Evolutionary conservation across 176 grass and related monocot species (phyloP), one percentile per base, ranked within the genome.

Genomic region (Typha latifolia): DNA sequence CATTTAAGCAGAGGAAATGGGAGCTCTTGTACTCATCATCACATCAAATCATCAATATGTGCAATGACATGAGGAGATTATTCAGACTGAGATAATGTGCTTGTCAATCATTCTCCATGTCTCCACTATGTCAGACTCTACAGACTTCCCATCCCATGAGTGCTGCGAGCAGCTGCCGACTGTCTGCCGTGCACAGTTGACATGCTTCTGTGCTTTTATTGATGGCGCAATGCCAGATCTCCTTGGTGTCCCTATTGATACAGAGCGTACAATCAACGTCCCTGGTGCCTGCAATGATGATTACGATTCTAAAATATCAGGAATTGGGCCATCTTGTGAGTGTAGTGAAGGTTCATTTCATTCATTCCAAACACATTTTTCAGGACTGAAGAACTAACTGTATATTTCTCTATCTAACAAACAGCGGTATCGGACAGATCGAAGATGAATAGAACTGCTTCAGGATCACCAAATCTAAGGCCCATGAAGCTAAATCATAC

Each of bases 121-220:
- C 49, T 77, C 24, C 61, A 82, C 62, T 82, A 79, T 15, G 49
- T 72, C 12, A 26, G 67, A 82, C 14, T 61, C 50, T 26, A 51
- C 50, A 0, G 67, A 67, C 47, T 62, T 70, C 37, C 80, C 67
- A 18, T 61, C 67, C 47, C 32, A 56, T 0, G 67, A 67, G 2
- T 71, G 73, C 15, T 62, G 68, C 37, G 69, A 79, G 32, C 73
- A 77, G 50, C 65, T 72, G 11, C 32, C n/a, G 5, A 9, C 29
- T 31, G 57, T 82, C 48, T 72, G 62, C 16, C 62, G 32, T 18
- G 51, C 51, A 12, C 47, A 72, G 52, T 47, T 51, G 49, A 34
- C 47, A 4, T 77, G 80, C 19, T 62, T 70, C 48, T 72, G 74
- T 72, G 73, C 16, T 59, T 50, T 67, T 13, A 34, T 80, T 49